Percentiles rank a stretch among this genome's conserved stretches.
These are phyloP conservation scores for Boletus patriciae DNA, from an alignment of 768 basidiomycete genomes.

Conservation along the genomic window DNA sequence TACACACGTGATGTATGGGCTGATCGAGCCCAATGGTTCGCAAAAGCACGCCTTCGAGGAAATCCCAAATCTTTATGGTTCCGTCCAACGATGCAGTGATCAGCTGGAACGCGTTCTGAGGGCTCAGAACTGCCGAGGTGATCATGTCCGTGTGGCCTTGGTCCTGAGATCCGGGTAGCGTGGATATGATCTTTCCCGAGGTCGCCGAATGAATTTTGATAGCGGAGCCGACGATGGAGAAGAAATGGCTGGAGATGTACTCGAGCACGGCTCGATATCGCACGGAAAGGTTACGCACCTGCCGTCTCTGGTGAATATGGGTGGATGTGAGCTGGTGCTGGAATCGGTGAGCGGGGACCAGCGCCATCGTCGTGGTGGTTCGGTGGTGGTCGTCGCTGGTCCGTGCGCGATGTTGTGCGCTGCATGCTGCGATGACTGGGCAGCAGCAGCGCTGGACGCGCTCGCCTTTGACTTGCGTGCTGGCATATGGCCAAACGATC, in stretches of 20 bases:
- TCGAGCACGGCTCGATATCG: constrained; percentile 16
- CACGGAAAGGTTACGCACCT: constrained; percentile 48
- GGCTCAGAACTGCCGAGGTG: constrained; percentile 74
- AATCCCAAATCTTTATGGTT: constrained; percentile 90
- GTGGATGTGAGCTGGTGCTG: constrained; percentile 59
- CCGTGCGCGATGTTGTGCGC: constrained; percentile 10
- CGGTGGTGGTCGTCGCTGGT: constrained; percentile 8
- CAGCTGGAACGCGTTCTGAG: constrained; percentile 86
- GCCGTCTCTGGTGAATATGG: constrained; percentile 87
- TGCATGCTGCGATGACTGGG: constrained; percentile 13
- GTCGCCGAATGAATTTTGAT: constrained; percentile 83
- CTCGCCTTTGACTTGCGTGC: constrained; percentile 52
- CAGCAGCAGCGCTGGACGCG: constrained; percentile 37
- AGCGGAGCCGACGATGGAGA: constrained; percentile 76
- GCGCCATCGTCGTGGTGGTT: constrained; percentile 38
- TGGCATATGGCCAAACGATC: constrained; percentile 22
- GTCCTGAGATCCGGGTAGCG: constrained; percentile 58
- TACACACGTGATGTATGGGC: constrained; percentile 69
- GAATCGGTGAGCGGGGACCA: constrained; percentile 76
- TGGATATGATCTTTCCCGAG: constrained; percentile 79
- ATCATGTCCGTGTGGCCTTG: constrained; percentile 50
- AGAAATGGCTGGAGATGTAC: constrained; percentile 69
- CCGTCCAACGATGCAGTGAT: constrained; percentile 85
- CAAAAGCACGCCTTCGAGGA: constrained; percentile 77
- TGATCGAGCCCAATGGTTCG: constrained; percentile 70